Conservation (phyloP, 2,329 filamentous ascomycete species). For the Karstenula rhodostoma region DNA sequence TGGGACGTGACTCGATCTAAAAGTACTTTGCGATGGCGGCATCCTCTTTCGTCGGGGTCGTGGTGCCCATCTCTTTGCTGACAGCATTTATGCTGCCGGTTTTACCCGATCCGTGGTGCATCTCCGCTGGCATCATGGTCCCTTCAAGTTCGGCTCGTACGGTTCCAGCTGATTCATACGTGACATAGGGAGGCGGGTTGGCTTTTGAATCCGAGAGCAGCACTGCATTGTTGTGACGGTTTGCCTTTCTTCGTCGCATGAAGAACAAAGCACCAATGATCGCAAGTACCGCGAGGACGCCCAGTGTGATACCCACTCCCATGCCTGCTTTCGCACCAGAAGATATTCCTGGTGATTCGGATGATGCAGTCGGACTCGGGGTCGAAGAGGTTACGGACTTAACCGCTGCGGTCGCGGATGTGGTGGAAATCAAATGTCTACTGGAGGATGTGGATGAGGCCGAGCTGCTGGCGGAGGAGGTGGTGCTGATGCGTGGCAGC, state of each 20-base stretch:
- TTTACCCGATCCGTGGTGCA: slow-evolving; percentile 3
- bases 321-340: slow-evolving; percentile 19
- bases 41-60: background rate
- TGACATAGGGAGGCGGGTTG: slow-evolving; percentile 3
- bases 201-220: slow-evolving; percentile 10
- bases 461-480: background rate
- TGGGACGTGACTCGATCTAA: background rate
- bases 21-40: background rate
- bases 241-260: slow-evolving; percentile 3
- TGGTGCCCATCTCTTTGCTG: background rate
- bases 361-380: background rate
- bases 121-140: slow-evolving; percentile 5
- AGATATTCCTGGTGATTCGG: slow-evolving; percentile 10
- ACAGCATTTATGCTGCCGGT: background rate
- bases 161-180: slow-evolving; percentile 10
- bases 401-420: background rate
- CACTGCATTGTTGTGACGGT: background rate
- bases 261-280: slow-evolving; percentile 16
- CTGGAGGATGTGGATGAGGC: background rate
- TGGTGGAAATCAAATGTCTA: slow-evolving; percentile 2
- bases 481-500: background rate
- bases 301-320: slow-evolving; percentile 18
- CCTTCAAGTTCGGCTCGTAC: slow-evolving; percentile 8
- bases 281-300: slow-evolving; percentile 15
- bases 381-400: background rate